phyloP scores from a whole-genome alignment of 108 stramenopile species.

The Mayamaea pseudoterrestris region DNA sequence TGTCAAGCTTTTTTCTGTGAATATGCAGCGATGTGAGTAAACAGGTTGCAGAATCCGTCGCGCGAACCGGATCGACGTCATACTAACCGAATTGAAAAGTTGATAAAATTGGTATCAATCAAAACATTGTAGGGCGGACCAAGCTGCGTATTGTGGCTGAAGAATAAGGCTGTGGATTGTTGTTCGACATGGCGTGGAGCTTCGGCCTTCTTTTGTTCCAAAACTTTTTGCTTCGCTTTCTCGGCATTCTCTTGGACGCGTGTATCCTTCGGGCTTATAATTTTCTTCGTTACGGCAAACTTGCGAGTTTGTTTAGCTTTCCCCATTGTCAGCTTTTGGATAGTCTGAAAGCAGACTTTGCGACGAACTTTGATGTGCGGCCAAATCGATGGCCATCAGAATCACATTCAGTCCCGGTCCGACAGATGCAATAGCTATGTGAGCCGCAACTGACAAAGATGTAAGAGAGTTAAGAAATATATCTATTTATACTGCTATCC shows the following conservation, averaged over 20 bases:
- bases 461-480: too few relatives aligned
- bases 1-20: conserved; percentile 90
- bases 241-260: conserved; percentile 67
- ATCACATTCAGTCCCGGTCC: too few relatives aligned
- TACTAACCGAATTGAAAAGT: conserved; percentile 86
- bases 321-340: conserved; percentile 47
- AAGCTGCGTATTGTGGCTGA: conserved; percentile 93
- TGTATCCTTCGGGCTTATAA: conserved; percentile 82
- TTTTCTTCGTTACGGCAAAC: conserved; percentile 87
- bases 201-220: conserved; percentile 24
- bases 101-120: conserved; percentile 99
- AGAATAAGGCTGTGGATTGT: conserved; percentile 87
- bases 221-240: conserved; percentile 38
- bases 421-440: too few relatives aligned
- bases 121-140: conserved; percentile 97
- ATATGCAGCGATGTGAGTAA: not conserved
- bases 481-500: too few relatives aligned
- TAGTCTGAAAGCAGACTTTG: too few relatives aligned
- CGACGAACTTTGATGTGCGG: too few relatives aligned
- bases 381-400: too few relatives aligned
- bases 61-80: not conserved
- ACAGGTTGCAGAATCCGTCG: not conserved
- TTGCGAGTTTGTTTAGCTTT: conserved; percentile 90
- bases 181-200: conserved; percentile 79
- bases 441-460: too few relatives aligned